Evolutionary conservation across 2,329 filamentous ascomycete genomes (phyloP), one percentile per base, ranked within the genome.

Genomic region (Ascosphaera pollenicola): DNA sequence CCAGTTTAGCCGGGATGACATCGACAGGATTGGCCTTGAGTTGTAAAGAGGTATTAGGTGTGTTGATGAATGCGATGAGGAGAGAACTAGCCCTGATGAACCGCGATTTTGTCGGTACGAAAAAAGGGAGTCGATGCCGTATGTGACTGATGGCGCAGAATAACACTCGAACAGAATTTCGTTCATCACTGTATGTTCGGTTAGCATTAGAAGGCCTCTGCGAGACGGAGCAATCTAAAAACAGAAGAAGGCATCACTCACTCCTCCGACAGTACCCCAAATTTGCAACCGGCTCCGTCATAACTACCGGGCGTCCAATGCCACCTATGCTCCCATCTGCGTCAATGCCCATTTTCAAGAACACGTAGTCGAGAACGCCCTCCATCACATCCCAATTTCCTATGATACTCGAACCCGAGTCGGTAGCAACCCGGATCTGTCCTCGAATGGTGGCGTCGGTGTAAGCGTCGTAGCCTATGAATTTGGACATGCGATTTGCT

Each of bases 331-430:
- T 64, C 3, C 58, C 49, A 13, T 73, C 73, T 7, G 24, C 24
- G 46, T 91, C 83, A 48, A 98, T 69, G 3, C 89, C 89, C 40
- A 98, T 63, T 60, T 94, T 95, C 47, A 94, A 67, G 56, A 98
- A 98, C 34, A 85, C 70, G 57, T 94, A 94, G 60, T 98, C 89
- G 36, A 98, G 61, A 3, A 94, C 68, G 42, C 87, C 84, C 58
- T 98, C 89, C 73, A 93, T 84, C 26, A 84, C 85, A 57, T 98
- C 89, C 84, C 91, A 98, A 54, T 95, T 95, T 56, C 82, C 85
- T 43, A 95, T 74, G 37, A 98, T 78, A 46, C 85, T 87, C 35
- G 78, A 87, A 17, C 85, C 85, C 2, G 78, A 71, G 55, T 98
- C 89, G 50, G 94, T 95, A 1, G 85, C 78, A 55, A 82, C 80